Conservation (phyloP, 2,329 filamentous ascomycete species). For the Fusarium mexicanum region DNA sequence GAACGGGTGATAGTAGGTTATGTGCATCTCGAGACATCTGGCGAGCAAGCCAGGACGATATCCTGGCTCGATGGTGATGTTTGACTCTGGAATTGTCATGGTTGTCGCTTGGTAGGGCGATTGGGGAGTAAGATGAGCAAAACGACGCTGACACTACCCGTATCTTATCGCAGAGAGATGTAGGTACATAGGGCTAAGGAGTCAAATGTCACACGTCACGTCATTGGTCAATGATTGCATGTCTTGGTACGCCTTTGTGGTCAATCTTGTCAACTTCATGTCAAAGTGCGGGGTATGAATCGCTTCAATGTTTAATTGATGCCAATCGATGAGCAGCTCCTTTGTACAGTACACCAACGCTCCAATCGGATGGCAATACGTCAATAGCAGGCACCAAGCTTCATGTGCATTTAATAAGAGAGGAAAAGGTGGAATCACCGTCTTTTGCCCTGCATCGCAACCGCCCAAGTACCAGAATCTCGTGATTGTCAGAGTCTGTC, state of each 20-base stretch:
- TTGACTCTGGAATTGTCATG: background rate
- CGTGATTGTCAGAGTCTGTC: background rate
- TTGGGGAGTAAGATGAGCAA: background rate
- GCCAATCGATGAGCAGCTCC: too few relatives aligned
- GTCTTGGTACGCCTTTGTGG: background rate
- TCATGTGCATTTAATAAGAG: accelerated
- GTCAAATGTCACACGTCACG: background rate
- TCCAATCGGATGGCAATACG: background rate
- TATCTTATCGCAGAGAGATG: background rate
- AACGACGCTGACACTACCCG: background rate
- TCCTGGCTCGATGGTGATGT: slow-evolving; percentile 11
- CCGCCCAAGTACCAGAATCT: accelerated
- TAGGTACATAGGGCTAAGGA: background rate
- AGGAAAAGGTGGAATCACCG: background rate
- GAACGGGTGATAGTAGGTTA: slow-evolving; percentile 17
- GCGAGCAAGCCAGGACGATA: slow-evolving; percentile 29
- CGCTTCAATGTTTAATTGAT: too few relatives aligned
- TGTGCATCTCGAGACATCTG: slow-evolving; percentile 30
- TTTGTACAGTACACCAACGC: background rate
- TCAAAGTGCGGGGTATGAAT: background rate
- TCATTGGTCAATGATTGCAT: background rate
- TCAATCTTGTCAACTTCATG: background rate
- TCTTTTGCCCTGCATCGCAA: background rate
- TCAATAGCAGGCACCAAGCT: background rate
- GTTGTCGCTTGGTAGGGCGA: background rate